Conservation (phyloP, 345 rosid genomes). For the Eucalyptus dawsonii region DNA sequence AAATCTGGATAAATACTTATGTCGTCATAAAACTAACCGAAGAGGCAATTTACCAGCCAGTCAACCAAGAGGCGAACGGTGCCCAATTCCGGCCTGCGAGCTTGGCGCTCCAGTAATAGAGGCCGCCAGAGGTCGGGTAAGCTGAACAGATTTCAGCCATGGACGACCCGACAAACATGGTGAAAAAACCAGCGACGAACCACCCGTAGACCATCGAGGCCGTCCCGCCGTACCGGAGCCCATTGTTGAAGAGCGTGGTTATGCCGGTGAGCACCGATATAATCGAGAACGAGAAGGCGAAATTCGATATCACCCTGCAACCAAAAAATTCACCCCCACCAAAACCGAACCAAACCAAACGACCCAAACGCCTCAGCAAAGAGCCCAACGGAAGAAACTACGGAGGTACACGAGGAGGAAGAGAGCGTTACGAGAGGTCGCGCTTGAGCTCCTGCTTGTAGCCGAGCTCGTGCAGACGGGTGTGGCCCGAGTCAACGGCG, state of each 20-base stretch:
- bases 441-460: slow-evolving; percentile 99
- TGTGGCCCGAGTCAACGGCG: slow-evolving; percentile 45
- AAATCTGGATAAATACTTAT: neutral
- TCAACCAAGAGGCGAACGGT: slow-evolving; percentile 91
- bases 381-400: neutral
- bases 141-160: slow-evolving; percentile 99
- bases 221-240: slow-evolving; percentile 76
- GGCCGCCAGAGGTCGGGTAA: slow-evolving; percentile 95
- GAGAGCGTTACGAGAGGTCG: slow-evolving; percentile 59
- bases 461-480: slow-evolving; percentile 80
- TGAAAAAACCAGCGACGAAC: slow-evolving; percentile 71
- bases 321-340: neutral
- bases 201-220: slow-evolving; percentile 76
- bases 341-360: neutral
- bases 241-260: slow-evolving; percentile 80
- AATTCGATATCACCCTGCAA: slow-evolving; percentile 83
- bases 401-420: neutral
- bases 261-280: slow-evolving; percentile 89
- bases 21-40: neutral
- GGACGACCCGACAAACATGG: slow-evolving; percentile 75
- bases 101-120: slow-evolving; percentile 98
- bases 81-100: slow-evolving; percentile 92
- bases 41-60: slow-evolving; percentile 55
- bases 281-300: slow-evolving; percentile 90
- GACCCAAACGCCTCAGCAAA: neutral